Base-by-base conservation (phyloP, 2,329 filamentous ascomycete genomes). In the Gyromitra esculenta region DNA sequence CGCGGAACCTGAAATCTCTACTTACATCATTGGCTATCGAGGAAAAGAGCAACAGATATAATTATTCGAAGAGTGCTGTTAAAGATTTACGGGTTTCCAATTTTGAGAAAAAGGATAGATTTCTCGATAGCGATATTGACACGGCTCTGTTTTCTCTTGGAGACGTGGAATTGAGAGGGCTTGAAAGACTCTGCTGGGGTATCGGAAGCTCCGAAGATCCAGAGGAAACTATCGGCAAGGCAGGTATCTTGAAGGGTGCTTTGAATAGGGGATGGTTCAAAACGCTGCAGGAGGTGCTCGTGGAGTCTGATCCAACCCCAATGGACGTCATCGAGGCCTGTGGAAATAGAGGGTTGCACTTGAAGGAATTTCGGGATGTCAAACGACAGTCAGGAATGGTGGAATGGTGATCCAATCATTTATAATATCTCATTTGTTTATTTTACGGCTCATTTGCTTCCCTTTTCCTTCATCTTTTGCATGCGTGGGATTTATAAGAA, bases 311-410 rank as follows among this genome's bases (percentile, higher is more conserved):
- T 41, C 65, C 59, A 50, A 75, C 66, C 31, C 72, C 72, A 52
- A n/a, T 21, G 41, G 59, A 75, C 52, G 59, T 69, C 25, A 45
- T 64, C 37, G 63, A 77, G 25, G 70, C 70, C 37, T 77, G 74
- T 41, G 41, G 43, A 13, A 18, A 54, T 8, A 77, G 74, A 18
- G 18, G 41, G 7, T 21, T 77, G 41, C 45, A n/a, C 5, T 56
- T 77, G 6, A 54, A 43, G n/a, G 70, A 74, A 50, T 73, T 73
- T 15, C 37, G 64, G 5, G 70, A 73, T 68, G 50, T 72, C 15
- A 74, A 68, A 37, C 57, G 74, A 41, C 70, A 78, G 45, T 72
- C 68, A 1, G 68, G 63, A 39, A 78, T 78, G 70, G 74, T 78
- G 15, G 77, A 78, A 45, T 78, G 75, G 70, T 77, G 63, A 48